phyloP scores from a whole-genome alignment of 805 yeast species.

The Maudiozyma saulgeensis region DNA sequence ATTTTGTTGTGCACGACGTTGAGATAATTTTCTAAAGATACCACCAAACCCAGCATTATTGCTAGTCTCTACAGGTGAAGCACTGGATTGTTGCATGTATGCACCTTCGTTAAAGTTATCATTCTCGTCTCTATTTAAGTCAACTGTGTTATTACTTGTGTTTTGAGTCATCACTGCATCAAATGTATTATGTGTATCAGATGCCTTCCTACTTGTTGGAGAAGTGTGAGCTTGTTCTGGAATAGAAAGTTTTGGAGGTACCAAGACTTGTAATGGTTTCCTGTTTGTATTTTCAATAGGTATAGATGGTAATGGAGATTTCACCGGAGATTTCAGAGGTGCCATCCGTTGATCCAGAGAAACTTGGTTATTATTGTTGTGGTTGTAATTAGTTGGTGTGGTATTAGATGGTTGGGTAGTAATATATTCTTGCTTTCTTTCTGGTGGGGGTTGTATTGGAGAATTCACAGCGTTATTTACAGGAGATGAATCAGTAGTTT shows the following conservation, averaged over 20 bases:
- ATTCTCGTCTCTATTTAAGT: slow-evolving; percentile 14
- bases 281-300: neutral
- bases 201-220: slow-evolving; percentile 30
- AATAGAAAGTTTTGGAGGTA: slow-evolving; percentile 35
- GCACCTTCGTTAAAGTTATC: neutral
- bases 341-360: slow-evolving; percentile 1
- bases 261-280: slow-evolving; percentile 15
- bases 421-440: neutral
- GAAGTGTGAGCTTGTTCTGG: slow-evolving; percentile 44
- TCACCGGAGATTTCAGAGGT: slow-evolving; percentile 3
- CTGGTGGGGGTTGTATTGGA: slow-evolving; percentile 3
- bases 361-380: neutral
- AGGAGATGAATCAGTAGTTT: neutral
- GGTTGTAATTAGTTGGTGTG: neutral
- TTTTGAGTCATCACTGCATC: slow-evolving; percentile 15
- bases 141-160: neutral
- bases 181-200: slow-evolving; percentile 18
- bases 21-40: slow-evolving; percentile 29
- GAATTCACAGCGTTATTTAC: slow-evolving; percentile 3
- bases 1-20: slow-evolving; percentile 18
- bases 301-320: neutral
- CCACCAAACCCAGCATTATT: slow-evolving; percentile 26
- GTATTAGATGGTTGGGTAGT: neutral
- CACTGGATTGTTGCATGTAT: slow-evolving; percentile 17
- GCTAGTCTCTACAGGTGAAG: slow-evolving; percentile 11